phyloP scores from a whole-genome alignment of 768 basidiomycete species.

The Xerocomus brunneocitrinus region DNA sequence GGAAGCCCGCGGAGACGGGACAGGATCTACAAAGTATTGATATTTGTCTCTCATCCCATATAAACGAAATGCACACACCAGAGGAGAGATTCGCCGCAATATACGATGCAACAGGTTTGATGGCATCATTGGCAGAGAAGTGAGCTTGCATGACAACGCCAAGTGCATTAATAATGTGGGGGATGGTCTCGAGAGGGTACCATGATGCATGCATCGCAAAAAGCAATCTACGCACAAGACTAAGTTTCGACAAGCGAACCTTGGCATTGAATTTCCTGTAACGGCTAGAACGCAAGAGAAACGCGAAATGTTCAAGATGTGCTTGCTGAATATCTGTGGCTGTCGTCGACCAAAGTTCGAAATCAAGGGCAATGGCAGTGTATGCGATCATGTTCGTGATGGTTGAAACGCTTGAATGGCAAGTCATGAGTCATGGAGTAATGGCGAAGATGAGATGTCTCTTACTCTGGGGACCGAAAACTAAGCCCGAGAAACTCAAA shows the following conservation, averaged over 20 bases:
- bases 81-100: slow-evolving; percentile 75
- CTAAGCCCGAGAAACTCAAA: slow-evolving; percentile 86
- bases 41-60: neutral
- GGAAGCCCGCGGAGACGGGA: slow-evolving; percentile 6
- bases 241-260: slow-evolving; percentile 67
- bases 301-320: slow-evolving; percentile 78
- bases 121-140: slow-evolving; percentile 68
- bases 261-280: slow-evolving; percentile 75
- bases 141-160: slow-evolving; percentile 55
- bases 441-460: neutral
- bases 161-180: slow-evolving; percentile 55
- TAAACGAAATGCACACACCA: slow-evolving; percentile 37
- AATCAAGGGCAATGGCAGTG: slow-evolving; percentile 78
- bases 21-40: neutral
- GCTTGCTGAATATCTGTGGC: slow-evolving; percentile 68
- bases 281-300: slow-evolving; percentile 66
- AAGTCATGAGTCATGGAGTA: neutral
- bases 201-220: slow-evolving; percentile 78
- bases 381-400: slow-evolving; percentile 82
- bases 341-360: slow-evolving; percentile 82
- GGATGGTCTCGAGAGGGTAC: slow-evolving; percentile 52
- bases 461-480: slow-evolving; percentile 77
- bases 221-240: slow-evolving; percentile 69
- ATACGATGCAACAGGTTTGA: slow-evolving; percentile 85
- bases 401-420: slow-evolving; percentile 61